These are phyloP conservation scores for Stachybotrys elegans DNA, from an alignment of 2,329 filamentous ascomycete genomes.

Conservation along the genomic window DNA sequence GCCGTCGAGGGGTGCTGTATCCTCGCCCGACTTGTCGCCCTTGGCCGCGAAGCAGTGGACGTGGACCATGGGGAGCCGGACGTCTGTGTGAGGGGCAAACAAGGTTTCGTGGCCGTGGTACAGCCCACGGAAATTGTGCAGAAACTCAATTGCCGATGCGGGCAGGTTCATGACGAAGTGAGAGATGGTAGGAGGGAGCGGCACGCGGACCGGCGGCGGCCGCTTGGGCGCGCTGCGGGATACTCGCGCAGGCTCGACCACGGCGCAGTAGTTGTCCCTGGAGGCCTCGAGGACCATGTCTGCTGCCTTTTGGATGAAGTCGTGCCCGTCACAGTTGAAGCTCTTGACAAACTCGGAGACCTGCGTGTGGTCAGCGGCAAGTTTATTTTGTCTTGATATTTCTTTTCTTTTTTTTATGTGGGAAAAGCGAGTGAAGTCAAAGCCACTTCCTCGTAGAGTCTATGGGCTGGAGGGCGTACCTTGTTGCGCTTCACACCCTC, in stretches of 20 bases:
- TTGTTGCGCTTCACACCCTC: conserved; percentile 75
- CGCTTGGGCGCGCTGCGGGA: conserved; percentile 32
- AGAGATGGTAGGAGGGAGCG: conserved; percentile 70
- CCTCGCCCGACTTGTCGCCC: conserved; percentile 70
- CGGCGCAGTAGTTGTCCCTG: conserved; percentile 45
- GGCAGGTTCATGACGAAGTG: conserved; percentile 99
- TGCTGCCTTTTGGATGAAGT: conserved; percentile 71
- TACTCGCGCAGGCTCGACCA: conserved; percentile 38
- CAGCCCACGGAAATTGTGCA: conserved; percentile 61
- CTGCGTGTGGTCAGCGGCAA: too few species aligned
- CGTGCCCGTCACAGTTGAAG: conserved; percentile 76
- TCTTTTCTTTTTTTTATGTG: too few species aligned
- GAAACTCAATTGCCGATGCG: conserved; percentile 80
- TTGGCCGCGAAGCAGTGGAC: conserved; percentile 93
- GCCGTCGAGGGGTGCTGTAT: conserved; percentile 58
- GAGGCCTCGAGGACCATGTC: conserved; percentile 52
- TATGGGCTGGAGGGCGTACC: conserved; percentile 46
- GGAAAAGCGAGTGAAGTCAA: too few species aligned
- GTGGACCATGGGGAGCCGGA: conserved; percentile 74
- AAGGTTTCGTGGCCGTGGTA: conserved; percentile 67
- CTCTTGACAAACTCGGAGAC: conserved; percentile 66
- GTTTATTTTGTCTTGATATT: too few species aligned
- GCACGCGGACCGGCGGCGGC: conserved; percentile 33
- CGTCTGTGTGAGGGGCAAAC: conserved; percentile 55
- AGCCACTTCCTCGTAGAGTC: too few species aligned